Evolutionary conservation across 78 protist species (phyloP).

Genomic region (Dictyostelium capitatum): DNA sequence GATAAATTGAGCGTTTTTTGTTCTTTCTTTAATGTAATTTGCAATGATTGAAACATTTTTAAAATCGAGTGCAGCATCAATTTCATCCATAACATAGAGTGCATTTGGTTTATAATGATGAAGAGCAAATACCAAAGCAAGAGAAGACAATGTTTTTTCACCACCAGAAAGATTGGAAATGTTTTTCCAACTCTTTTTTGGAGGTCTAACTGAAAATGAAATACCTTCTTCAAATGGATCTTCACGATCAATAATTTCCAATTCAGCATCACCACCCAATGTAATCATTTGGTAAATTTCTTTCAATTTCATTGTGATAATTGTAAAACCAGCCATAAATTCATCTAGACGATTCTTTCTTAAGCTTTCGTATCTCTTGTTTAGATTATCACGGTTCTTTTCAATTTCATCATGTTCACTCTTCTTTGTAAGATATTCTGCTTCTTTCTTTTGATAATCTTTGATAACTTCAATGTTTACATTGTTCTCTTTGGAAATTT

Average conservation of each 20-base stretch:
- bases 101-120: conserved; percentile 99
- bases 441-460: conserved; percentile 87
- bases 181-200: conserved; percentile 99
- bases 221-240: conserved; percentile 99
- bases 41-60: conserved; percentile 97
- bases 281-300: conserved; percentile 98
- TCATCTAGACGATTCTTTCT: conserved; percentile 94
- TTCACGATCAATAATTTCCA: conserved; percentile 97
- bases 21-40: conserved; percentile 98
- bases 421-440: conserved; percentile 63
- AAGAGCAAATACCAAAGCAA: conserved; percentile 99
- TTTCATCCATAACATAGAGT: conserved; percentile 99
- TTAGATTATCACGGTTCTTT: conserved; percentile 74
- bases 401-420: conserved; percentile 86
- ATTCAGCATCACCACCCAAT: conserved; percentile 99
- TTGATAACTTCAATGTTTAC: conserved; percentile 80
- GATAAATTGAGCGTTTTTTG: conserved; percentile 99
- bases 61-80: conserved; percentile 99
- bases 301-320: conserved; percentile 95
- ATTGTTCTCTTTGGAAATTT: conserved; percentile 50
- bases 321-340: conserved; percentile 97
- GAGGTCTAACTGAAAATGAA: conserved; percentile 98
- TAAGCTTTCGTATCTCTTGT: conserved; percentile 76
- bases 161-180: conserved; percentile 99
- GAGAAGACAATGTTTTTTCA: conserved; percentile 99